A percentile compares a stretch with the other conserved stretches of the same genome.
Evolutionary conservation across 306 rosid species (phyloP).

Genomic region (Rosa persica): DNA sequence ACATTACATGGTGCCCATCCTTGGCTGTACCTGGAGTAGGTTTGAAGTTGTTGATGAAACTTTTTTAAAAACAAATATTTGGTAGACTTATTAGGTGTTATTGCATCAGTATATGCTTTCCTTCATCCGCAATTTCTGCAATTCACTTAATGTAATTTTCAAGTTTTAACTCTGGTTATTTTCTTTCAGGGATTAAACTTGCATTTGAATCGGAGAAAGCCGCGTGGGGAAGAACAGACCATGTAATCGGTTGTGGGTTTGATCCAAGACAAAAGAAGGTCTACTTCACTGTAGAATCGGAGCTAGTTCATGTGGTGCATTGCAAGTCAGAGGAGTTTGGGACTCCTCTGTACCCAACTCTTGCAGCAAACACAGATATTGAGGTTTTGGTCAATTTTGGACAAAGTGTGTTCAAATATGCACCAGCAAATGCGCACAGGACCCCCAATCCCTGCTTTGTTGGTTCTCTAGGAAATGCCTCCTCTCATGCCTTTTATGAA

Average conservation of each 20-base stretch:
- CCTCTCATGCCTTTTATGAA: conserved; percentile 49
- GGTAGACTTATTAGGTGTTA: not conserved
- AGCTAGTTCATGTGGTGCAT: conserved; percentile 64
- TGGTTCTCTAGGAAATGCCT: conserved; percentile 44
- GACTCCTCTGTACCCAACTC: conserved; percentile 62
- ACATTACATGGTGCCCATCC: conserved; percentile 18
- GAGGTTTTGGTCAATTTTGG: conserved; percentile 73
- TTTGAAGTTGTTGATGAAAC: conserved; percentile 5
- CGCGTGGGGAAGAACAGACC: conserved; percentile 66
- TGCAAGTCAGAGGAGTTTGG: conserved; percentile 77
- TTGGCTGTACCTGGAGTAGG: conserved; percentile 11
- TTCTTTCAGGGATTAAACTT: conserved; percentile 64
- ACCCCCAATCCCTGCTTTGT: conserved; percentile 89
- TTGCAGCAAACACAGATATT: conserved; percentile 60
- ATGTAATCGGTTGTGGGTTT: conserved; percentile 84
- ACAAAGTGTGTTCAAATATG: conserved; percentile 74
- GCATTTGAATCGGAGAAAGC: conserved; percentile 58
- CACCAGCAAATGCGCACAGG: conserved; percentile 76
- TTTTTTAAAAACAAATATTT: not conserved
- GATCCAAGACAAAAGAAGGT: conserved; percentile 83
- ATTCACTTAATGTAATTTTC: not conserved
- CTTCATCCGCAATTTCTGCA: conserved; percentile 2
- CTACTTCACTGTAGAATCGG: conserved; percentile 81
- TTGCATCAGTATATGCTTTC: not conserved
- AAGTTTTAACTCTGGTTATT: not conserved